Evolutionary conservation across 305 asterid genomes (phyloP).

Genomic region (Solanum hybrid): DNA sequence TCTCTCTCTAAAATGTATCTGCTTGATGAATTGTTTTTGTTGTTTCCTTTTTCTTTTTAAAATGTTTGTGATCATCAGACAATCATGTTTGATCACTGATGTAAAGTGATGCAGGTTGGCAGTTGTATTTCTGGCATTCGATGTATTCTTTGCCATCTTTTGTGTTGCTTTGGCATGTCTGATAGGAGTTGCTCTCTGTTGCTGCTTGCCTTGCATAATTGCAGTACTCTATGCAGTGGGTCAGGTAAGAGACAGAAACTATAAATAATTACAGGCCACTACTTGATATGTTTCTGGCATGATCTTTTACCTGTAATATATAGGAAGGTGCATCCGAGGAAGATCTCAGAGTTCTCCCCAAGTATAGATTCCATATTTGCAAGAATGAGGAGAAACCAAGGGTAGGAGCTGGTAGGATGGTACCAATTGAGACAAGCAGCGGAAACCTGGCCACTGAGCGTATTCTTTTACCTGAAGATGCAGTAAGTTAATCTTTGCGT

Average conservation of each 20-base stretch:
- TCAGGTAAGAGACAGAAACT: conserved; percentile 39
- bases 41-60: not conserved
- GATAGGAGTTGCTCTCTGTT: conserved; percentile 85
- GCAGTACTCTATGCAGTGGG: conserved; percentile 96
- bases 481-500: conserved; percentile 40
- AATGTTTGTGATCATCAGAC: not conserved
- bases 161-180: conserved; percentile 87
- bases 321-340: conserved; percentile 99
- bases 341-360: conserved; percentile 78
- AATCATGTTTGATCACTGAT: conserved; percentile 18
- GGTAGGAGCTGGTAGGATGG: conserved; percentile 66
- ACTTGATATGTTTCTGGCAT: not conserved
- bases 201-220: conserved; percentile 97
- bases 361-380: conserved; percentile 52
- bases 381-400: conserved; percentile 51
- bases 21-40: not conserved
- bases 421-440: conserved; percentile 60
- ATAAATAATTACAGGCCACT: not conserved
- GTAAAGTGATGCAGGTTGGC: conserved; percentile 73
- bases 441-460: conserved; percentile 56
- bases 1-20: not conserved
- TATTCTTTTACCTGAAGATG: conserved; percentile 74
- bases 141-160: conserved; percentile 90
- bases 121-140: conserved; percentile 91
- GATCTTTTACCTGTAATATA: conserved; percentile 8